Conservation (phyloP, 1,139 yeast species). For the Suhomyces maxii region DNA sequence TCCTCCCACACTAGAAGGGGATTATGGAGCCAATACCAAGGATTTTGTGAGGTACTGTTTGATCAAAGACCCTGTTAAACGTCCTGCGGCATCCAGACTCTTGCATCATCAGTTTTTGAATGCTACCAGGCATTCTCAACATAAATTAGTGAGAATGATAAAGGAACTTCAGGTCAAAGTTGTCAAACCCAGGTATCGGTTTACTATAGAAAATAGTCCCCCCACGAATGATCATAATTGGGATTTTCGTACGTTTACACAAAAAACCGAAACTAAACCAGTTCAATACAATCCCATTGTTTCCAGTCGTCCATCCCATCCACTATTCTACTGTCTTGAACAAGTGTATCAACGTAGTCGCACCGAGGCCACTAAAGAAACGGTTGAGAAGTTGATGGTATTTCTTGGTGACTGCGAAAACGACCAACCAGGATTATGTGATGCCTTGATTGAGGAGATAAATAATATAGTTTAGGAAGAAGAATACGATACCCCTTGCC, state of each 20-base stretch:
- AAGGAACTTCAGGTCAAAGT: slow-evolving; percentile 2
- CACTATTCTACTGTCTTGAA: slow-evolving; percentile 37
- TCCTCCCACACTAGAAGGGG: slow-evolving; percentile 57
- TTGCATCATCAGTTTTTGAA: slow-evolving; percentile 49
- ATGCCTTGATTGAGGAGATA: slow-evolving; percentile 61
- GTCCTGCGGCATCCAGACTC: slow-evolving; percentile 51
- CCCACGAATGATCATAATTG: background rate
- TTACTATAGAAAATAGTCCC: background rate
- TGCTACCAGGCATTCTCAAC: slow-evolving; percentile 10
- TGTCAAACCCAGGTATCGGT: slow-evolving; percentile 11
- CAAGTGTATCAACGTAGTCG: slow-evolving; percentile 53
- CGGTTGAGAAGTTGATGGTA: slow-evolving; percentile 42
- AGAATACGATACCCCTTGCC: background rate
- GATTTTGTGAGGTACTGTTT: slow-evolving; percentile 63
- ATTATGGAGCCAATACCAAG: slow-evolving; percentile 51
- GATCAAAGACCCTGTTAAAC: slow-evolving; percentile 51
- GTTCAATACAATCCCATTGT: slow-evolving; percentile 4
- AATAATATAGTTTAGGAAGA: background rate
- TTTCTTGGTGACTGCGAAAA: slow-evolving; percentile 46
- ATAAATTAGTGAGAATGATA: slow-evolving; percentile 11
- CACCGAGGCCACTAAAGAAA: slow-evolving; percentile 41
- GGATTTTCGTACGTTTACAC: slow-evolving; percentile 4
- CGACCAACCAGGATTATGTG: slow-evolving; percentile 61
- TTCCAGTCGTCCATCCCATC: background rate
- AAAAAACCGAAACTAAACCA: slow-evolving; percentile 15